Evolutionary conservation across 176 grass and related monocot species (phyloP).

Genomic region (Avena insularis): DNA sequence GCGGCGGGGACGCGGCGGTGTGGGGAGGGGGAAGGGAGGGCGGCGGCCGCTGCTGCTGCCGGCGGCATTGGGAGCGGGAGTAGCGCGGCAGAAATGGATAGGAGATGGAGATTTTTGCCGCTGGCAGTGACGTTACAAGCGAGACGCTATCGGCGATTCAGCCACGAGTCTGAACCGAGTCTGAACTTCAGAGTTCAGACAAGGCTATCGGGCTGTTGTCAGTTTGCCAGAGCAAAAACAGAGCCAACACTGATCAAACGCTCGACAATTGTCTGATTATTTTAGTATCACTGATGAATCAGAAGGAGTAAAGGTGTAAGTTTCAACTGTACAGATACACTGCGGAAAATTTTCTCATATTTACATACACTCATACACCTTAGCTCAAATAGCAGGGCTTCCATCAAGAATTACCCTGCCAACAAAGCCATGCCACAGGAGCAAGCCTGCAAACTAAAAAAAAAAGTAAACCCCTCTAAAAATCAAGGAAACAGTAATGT

Average conservation of each 20-base stretch:
- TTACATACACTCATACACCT: conserved; percentile 46
- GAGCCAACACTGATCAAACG: conserved; percentile 8
- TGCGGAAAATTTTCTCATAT: conserved; percentile 45
- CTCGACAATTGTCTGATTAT: neutral
- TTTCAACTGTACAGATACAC: conserved; percentile 49
- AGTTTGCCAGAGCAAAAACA: conserved; percentile 24
- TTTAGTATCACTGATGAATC: conserved; percentile 26
- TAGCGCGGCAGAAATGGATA: conserved; percentile 42
- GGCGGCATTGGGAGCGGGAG: conserved; percentile 40
- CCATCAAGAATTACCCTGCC: conserved; percentile 50
- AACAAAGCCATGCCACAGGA: conserved; percentile 21
- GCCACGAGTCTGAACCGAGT: neutral
- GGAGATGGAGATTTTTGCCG: conserved; percentile 60
- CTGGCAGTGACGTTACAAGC: neutral
- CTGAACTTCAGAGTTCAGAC: neutral
- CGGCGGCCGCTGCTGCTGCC: conserved; percentile 22
- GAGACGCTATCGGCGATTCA: neutral
- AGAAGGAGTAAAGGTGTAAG: conserved; percentile 11
- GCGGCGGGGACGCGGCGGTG: conserved; percentile 26
- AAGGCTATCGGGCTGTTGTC: neutral
- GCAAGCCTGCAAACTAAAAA: conserved; percentile 42
- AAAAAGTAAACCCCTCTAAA: conserved; percentile 29
- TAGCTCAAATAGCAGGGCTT: conserved; percentile 37
- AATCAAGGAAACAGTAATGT: conserved; percentile 1
- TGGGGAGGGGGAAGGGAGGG: conserved; percentile 20